Percentiles rank a stretch among this genome's conserved stretches.
These are phyloP conservation scores for Exutisphaerella laricina DNA, from an alignment of 2,329 filamentous ascomycete genomes.

Conservation along the genomic window DNA sequence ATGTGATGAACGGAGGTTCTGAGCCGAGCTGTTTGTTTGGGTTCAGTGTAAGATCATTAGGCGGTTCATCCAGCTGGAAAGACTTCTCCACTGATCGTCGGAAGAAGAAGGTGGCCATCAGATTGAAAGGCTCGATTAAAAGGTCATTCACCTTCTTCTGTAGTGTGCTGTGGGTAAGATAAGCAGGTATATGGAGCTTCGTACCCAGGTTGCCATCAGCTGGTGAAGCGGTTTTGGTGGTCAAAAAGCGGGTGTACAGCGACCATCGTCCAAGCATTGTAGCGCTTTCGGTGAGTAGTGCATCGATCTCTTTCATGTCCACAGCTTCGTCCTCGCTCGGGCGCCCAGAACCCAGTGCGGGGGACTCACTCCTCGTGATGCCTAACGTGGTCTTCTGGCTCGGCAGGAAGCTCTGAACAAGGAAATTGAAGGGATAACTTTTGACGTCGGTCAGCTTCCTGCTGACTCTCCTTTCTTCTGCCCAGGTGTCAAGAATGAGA, in stretches of 20 bases:
- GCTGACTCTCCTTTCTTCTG: conserved; percentile 78
- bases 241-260: conserved; percentile 82
- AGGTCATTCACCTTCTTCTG: conserved; percentile 70
- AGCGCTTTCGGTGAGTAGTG: conserved; percentile 76
- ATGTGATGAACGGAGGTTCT: conserved; percentile 85
- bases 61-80: conserved; percentile 90
- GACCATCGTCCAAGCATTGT: conserved; percentile 93
- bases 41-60: conserved; percentile 71
- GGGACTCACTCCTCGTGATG: conserved; percentile 61
- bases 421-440: conserved; percentile 94
- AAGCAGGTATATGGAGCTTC: conserved; percentile 60
- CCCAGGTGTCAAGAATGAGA: conserved; percentile 93
- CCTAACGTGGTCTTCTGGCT: conserved; percentile 62
- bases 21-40: conserved; percentile 64
- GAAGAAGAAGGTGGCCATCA: conserved; percentile 95
- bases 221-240: conserved; percentile 63
- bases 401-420: conserved; percentile 88
- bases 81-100: conserved; percentile 93
- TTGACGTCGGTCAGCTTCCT: conserved; percentile 90
- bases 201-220: conserved; percentile 19
- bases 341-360: conserved; percentile 56
- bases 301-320: conserved; percentile 95
- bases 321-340: conserved; percentile 83
- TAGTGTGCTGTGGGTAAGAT: conserved; percentile 74
- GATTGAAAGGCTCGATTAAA: conserved; percentile 75